A percentile compares a stretch with the other conserved stretches of the same genome.
These are phyloP conservation scores for Tulasnella sp. DNA, from an alignment of 768 basidiomycete species.

Conservation along the genomic window DNA sequence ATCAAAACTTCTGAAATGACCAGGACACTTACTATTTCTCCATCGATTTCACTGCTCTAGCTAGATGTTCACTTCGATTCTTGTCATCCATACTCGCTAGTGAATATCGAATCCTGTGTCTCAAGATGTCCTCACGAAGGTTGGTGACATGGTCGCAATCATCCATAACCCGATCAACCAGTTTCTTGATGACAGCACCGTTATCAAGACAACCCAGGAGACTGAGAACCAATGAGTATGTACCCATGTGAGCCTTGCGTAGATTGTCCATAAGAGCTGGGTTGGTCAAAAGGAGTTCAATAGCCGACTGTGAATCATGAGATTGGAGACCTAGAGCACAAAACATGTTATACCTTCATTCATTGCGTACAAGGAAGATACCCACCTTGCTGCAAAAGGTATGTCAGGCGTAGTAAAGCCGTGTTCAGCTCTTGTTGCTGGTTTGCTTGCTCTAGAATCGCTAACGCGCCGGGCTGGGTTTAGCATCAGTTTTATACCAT, in stretches of 20 bases:
- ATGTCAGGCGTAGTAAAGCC: slow-evolving; percentile 64
- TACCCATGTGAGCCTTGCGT: slow-evolving; percentile 82
- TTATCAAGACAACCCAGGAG: slow-evolving; percentile 86
- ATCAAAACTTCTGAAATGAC: background rate
- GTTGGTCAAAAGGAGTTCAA: slow-evolving; percentile 70
- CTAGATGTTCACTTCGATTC: slow-evolving; percentile 39
- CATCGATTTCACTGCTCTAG: slow-evolving; percentile 57
- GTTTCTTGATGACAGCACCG: slow-evolving; percentile 69
- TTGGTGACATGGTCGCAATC: slow-evolving; percentile 83
- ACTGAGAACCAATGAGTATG: slow-evolving; percentile 81
- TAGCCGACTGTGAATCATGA: slow-evolving; percentile 60
- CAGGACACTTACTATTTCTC: slow-evolving; percentile 68
- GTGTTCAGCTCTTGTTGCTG: slow-evolving; percentile 68
- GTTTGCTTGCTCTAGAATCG: slow-evolving; percentile 50
- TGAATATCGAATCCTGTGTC: slow-evolving; percentile 73
- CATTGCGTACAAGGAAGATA: slow-evolving; percentile 5
- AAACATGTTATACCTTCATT: slow-evolving; percentile 2
- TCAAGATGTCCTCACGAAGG: slow-evolving; percentile 77
- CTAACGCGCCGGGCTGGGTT: slow-evolving; percentile 2
- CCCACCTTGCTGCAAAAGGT: slow-evolving; percentile 67
- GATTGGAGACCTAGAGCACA: slow-evolving; percentile 42
- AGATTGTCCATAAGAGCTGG: slow-evolving; percentile 72
- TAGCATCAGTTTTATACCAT: background rate
- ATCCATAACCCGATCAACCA: slow-evolving; percentile 87
- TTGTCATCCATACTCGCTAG: slow-evolving; percentile 57